phyloP scores from a whole-genome alignment of 2,329 filamentous ascomycete species.

The Aspergillus chevalieri region DNA sequence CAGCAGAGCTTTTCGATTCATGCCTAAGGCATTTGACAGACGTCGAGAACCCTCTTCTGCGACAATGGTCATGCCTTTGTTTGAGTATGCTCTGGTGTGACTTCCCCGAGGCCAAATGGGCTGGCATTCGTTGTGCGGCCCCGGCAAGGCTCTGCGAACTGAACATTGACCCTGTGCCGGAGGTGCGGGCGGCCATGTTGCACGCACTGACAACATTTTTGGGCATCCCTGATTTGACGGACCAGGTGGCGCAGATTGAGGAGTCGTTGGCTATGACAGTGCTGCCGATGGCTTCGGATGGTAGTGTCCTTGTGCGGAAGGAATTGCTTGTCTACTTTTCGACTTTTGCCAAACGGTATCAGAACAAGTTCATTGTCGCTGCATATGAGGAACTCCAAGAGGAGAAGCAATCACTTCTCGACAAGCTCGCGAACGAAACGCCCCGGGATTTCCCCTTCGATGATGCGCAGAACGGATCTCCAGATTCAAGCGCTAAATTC shows the following conservation, averaged over 20 bases:
- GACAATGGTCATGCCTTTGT: slow-evolving; percentile 94
- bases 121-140: slow-evolving; percentile 82
- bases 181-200: slow-evolving; percentile 88
- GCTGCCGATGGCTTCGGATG: slow-evolving; percentile 86
- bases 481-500: slow-evolving; percentile 21
- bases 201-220: slow-evolving; percentile 91
- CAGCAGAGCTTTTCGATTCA: slow-evolving; percentile 81
- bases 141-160: slow-evolving; percentile 74
- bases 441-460: slow-evolving; percentile 16
- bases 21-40: slow-evolving; percentile 80
- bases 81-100: slow-evolving; percentile 92
- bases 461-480: slow-evolving; percentile 14
- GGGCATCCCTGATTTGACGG: slow-evolving; percentile 84
- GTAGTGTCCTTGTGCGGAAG: slow-evolving; percentile 87
- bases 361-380: slow-evolving; percentile 84
- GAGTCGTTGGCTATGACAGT: slow-evolving; percentile 85
- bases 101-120: slow-evolving; percentile 88
- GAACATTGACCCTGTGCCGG: slow-evolving; percentile 77
- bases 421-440: slow-evolving; percentile 40
- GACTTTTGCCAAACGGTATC: slow-evolving; percentile 80
- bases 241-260: slow-evolving; percentile 85
- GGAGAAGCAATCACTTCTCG: slow-evolving; percentile 64
- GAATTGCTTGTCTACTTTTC: slow-evolving; percentile 93
- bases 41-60: slow-evolving; percentile 76
- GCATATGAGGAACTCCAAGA: slow-evolving; percentile 86